These are phyloP conservation scores for Chaetothyriales sp. DNA, from an alignment of 2,329 filamentous ascomycete species.

Conservation along the genomic window DNA sequence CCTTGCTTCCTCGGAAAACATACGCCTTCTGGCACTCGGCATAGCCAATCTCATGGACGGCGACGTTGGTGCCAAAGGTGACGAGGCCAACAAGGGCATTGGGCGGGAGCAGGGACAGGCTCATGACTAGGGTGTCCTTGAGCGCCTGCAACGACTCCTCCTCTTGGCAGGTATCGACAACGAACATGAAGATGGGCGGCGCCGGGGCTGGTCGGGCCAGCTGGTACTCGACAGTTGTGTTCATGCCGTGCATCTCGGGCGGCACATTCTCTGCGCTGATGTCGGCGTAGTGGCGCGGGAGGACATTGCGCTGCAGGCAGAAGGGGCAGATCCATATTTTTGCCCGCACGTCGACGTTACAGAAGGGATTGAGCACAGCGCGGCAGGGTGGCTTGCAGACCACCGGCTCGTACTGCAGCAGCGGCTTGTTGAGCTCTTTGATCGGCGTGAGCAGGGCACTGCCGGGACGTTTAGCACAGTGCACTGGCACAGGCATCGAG, in stretches of 20 bases:
- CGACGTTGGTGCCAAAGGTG: slow-evolving; percentile 76
- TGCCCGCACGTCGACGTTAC: slow-evolving; percentile 55
- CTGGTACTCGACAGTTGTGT: slow-evolving; percentile 54
- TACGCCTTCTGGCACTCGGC: slow-evolving; percentile 97
- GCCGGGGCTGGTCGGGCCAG: slow-evolving; percentile 48
- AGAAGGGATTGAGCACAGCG: slow-evolving; percentile 92
- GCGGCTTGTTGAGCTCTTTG: slow-evolving; percentile 85
- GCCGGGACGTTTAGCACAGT: not conserved
- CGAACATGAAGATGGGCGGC: slow-evolving; percentile 54
- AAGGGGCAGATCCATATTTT: slow-evolving; percentile 58
- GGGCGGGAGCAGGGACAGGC: slow-evolving; percentile 48
- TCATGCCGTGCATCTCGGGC: slow-evolving; percentile 50
- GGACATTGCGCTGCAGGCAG: slow-evolving; percentile 51
- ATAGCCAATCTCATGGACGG: slow-evolving; percentile 93
- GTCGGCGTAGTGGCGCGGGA: slow-evolving; percentile 56
- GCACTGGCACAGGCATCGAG: not conserved
- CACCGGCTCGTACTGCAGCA: slow-evolving; percentile 91
- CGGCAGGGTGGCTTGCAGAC: slow-evolving; percentile 93
- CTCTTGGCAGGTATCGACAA: slow-evolving; percentile 57
- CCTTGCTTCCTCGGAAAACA: slow-evolving; percentile 94
- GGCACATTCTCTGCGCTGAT: slow-evolving; percentile 53
- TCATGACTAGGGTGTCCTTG: slow-evolving; percentile 55
- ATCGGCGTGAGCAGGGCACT: slow-evolving; percentile 89
- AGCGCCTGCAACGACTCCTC: slow-evolving; percentile 54
- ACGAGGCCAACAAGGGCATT: slow-evolving; percentile 52